Evolutionary conservation across 2,329 filamentous ascomycete species (phyloP), one percentile per base, ranked within the genome.

Genomic region (Ophiosphaerella herpotricha): DNA sequence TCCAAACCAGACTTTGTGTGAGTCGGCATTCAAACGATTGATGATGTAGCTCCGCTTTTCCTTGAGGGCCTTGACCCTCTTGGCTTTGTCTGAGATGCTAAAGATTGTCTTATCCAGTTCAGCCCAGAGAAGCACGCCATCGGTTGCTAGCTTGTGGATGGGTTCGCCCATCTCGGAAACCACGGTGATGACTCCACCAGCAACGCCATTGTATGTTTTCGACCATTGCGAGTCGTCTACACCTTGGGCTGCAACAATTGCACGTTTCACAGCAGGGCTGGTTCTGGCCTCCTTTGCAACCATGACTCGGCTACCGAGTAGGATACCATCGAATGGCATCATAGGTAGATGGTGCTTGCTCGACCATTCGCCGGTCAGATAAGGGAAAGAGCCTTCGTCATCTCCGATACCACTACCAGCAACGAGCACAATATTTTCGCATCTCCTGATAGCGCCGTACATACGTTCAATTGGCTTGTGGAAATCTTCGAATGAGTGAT

Each of bases 31-130:
- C 63, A 97, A 85, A 75, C 93, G 94, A 80, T 92, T 88, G 78
- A 97, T 96, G 74, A 96, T 96, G 77, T 96, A 88, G 42, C 90
- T 86, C 43, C 90, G 87, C 70, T 89, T 87, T 78, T 94, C 95
- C 80, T 91, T 90, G 36, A 97, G 82, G 76, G 94, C 91, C 2
- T 88, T 82, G 18, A 96, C 80, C 36, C 91, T 87, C 81, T 97
- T 96, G 31, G 26, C 7, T 11, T 48, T 44, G 37, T 48, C 55
- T 13, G 46, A 45, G 21, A 55, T 45, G 3, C 50, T 69, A 80
- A 97, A 97, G 64, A 97, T 96, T 75, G 92, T 96, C 72, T 91
- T 83, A 69, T 97, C 92, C 89, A 97, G 93, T 77, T 97, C 92
- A 36, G 90, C 87, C 92, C 92, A 97, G 78, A 97, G 93, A 45